Conservation (phyloP, 1,284 basidiomycete species). For the Athelia psychrophila region DNA sequence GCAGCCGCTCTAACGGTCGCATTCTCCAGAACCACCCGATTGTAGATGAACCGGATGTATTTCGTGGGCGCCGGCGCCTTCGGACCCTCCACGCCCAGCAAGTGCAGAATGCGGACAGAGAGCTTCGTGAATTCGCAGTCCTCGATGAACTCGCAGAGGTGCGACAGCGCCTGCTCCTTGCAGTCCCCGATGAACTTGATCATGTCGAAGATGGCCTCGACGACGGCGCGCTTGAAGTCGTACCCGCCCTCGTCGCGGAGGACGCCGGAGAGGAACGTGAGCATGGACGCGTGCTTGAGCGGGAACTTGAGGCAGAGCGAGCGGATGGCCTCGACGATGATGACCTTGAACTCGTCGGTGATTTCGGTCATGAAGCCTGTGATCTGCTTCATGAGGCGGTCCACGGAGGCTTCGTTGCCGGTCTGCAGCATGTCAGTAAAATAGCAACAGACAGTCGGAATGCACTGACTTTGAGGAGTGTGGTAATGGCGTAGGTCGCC, state of each 20-base stretch:
- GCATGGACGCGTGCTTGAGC: constrained; percentile 92
- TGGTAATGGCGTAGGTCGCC: constrained; percentile 98
- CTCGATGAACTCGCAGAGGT: constrained; percentile 99
- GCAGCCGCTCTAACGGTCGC: constrained; percentile 97
- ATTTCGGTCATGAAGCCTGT: constrained; percentile 99
- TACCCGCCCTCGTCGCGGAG: constrained; percentile 98
- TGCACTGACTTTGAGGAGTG: constrained; percentile 80
- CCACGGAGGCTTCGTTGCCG: constrained; percentile 98
- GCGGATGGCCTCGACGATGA: constrained; percentile 98
- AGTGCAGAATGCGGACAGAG: constrained; percentile 93
- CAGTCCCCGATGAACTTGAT: constrained; percentile 96
- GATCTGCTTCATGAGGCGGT: constrained; percentile 99
- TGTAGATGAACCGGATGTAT: constrained; percentile 99
- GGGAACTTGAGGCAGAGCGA: constrained; percentile 99
- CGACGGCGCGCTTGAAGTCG: constrained; percentile 98
- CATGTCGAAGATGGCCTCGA: constrained; percentile 99
- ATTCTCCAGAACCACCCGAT: constrained; percentile 98
- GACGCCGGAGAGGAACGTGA: constrained; percentile 91
- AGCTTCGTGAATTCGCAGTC: constrained; percentile 99
- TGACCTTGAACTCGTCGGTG: constrained; percentile 99
- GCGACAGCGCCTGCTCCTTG: constrained; percentile 95
- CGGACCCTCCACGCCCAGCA: constrained; percentile 95
- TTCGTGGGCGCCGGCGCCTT: constrained; percentile 95
- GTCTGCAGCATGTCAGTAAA: constrained; percentile 49
- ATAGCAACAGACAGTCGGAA: constrained; percentile 2